A percentile compares a stretch with the other conserved stretches of the same genome.
phyloP scores from a whole-genome alignment of 1,284 basidiomycete species.

The Exobasidium rhododendri region DNA sequence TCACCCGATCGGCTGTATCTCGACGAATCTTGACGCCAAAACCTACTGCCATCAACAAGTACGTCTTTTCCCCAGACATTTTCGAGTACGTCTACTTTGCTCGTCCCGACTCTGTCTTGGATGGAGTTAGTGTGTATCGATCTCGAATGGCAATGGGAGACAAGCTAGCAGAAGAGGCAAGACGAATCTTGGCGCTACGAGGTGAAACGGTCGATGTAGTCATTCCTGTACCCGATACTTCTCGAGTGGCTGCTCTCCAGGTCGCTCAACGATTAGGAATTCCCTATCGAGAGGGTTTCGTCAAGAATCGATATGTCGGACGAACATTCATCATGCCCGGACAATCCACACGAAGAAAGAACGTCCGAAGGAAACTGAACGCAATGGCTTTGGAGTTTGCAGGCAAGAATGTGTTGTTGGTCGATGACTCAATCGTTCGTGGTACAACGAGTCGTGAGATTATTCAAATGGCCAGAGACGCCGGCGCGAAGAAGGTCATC shows the following conservation, averaged over 20 bases:
- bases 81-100: conserved; percentile 99
- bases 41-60: conserved; percentile 25
- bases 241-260: conserved; percentile 90
- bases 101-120: conserved; percentile 93
- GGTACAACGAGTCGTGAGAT: conserved; percentile 99
- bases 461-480: conserved; percentile 98
- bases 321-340: conserved; percentile 99
- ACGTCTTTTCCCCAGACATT: conserved; percentile 72
- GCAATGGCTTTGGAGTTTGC: conserved; percentile 99
- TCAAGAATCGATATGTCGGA: conserved; percentile 98
- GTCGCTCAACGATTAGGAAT: conserved; percentile 83
- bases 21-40: conserved; percentile 41
- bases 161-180: conserved; percentile 81
- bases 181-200: conserved; percentile 68
- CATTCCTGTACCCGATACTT: conserved; percentile 97
- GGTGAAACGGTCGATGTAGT: conserved; percentile 65
- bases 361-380: conserved; percentile 91
- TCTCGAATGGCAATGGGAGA: conserved; percentile 99
- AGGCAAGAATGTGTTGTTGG: conserved; percentile 87
- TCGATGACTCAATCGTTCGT: conserved; percentile 97
- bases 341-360: conserved; percentile 77
- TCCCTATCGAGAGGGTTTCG: conserved; percentile 96
- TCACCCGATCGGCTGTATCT: conserved; percentile 62
- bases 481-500: conserved; percentile 94
- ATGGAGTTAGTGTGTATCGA: conserved; percentile 95